phyloP scores from a whole-genome alignment of 73 alveolate species.

The Strombidium stylifer region DNA sequence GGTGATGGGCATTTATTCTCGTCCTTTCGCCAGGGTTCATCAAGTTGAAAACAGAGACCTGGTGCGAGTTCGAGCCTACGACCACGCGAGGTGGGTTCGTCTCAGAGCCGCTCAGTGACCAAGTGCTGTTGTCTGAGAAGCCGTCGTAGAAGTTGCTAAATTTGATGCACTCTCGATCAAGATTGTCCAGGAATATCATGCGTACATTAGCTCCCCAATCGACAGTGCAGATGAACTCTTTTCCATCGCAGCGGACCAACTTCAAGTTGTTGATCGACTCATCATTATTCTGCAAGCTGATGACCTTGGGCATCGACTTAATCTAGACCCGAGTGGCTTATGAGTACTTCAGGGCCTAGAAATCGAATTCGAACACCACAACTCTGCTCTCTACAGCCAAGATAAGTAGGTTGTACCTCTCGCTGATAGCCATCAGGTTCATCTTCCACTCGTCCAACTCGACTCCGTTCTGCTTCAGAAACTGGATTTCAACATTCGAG shows the following conservation, averaged over 20 bases:
- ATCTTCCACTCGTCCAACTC: constrained; percentile 32
- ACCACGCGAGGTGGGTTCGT: constrained; percentile 29
- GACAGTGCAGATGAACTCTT: constrained; percentile 36
- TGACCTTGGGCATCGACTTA: background rate
- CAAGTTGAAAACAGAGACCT: constrained; percentile 23
- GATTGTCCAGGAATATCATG: constrained; percentile 17
- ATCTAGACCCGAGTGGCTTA: no score
- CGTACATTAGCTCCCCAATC: constrained; percentile 28
- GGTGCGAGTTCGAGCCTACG: constrained; percentile 44
- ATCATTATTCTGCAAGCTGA: constrained; percentile 7
- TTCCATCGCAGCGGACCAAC: constrained; percentile 19
- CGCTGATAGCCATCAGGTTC: constrained; percentile 40
- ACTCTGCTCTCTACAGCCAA: constrained; percentile 10
- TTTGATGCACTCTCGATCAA: constrained; percentile 30
- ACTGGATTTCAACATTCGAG: background rate
- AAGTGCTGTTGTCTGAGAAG: constrained; percentile 22
- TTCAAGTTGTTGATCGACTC: constrained; percentile 20
- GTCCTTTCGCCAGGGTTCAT: background rate
- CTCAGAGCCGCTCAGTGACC: constrained; percentile 25
- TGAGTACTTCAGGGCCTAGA: background rate
- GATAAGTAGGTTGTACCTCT: constrained; percentile 12
- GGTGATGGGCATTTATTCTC: constrained; percentile 36
- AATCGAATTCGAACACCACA: background rate
- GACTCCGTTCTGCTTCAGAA: background rate
- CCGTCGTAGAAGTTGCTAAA: background rate